Percentiles rank a stretch among this genome's conserved stretches.
phyloP scores from a whole-genome alignment of 352 stramenopile genomes.

The Phytophthora megakarya region DNA sequence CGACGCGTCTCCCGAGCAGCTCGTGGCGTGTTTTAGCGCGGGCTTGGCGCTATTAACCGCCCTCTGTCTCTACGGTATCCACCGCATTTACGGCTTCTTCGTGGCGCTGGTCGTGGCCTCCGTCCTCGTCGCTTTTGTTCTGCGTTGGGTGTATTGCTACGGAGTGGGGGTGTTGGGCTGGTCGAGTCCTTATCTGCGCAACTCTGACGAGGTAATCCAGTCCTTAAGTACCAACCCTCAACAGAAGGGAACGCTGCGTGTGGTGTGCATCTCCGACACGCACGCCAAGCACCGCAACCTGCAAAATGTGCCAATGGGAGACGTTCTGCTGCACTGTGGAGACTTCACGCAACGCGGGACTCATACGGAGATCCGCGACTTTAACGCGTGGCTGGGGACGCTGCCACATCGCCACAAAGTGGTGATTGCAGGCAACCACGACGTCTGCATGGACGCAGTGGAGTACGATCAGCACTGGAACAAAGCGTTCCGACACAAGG shows the following conservation, averaged over 20 bases:
- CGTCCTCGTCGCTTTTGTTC: conserved; percentile 19
- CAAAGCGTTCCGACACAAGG: conserved; percentile 52
- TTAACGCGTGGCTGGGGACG: conserved; percentile 77
- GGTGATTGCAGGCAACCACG: conserved; percentile 85
- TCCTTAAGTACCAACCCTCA: conserved; percentile 49
- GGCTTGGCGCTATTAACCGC: conserved; percentile 23
- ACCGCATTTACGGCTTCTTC: conserved; percentile 36
- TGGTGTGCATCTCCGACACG: conserved; percentile 87
- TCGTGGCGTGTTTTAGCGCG: conserved; percentile 18
- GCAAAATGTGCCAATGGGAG: conserved; percentile 55
- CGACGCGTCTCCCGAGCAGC: conserved; percentile 40
- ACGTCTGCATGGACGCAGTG: conserved; percentile 72
- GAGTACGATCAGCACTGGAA: conserved; percentile 77
- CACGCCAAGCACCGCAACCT: conserved; percentile 79
- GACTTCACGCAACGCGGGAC: conserved; percentile 89
- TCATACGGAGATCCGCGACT: conserved; percentile 71
- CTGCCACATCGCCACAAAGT: conserved; percentile 82
- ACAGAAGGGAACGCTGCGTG: conserved; percentile 57
- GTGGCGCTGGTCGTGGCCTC: conserved; percentile 20
- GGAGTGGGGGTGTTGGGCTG: conserved; percentile 65
- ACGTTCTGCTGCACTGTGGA: conserved; percentile 90
- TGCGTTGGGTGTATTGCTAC: conserved; percentile 71
- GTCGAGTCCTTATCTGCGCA: conserved; percentile 49
- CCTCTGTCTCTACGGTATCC: conserved; percentile 8
- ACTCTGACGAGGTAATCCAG: conserved; percentile 29